Base-by-base conservation (phyloP, 2,329 filamentous ascomycete species). In the Epicoccum nigrum region DNA sequence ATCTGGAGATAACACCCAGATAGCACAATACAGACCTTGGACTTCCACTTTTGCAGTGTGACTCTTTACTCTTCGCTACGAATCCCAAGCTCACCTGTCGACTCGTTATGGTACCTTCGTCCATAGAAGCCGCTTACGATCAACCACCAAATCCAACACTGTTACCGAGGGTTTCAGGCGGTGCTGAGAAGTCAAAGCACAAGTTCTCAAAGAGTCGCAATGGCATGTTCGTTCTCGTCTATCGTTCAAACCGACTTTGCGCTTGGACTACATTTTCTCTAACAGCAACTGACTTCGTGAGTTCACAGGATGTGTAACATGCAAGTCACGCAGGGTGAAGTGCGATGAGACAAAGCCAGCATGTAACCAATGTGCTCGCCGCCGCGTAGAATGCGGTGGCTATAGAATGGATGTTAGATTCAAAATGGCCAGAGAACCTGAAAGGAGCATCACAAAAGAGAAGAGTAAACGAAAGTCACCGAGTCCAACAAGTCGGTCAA, bases 391-490 rank as follows among this genome's bases (percentile, higher is more conserved):
- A 4, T 89, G 86, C 65, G 86, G 86, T 52, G 86, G 86, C 15
- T 89, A 89, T 71, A 86, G 83, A 69, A 89, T 87, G 65, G 83
- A 87, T 67, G 87, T 88, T 70, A 87, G 88, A 76, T 89, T 85
- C 85, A 79, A 55, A 45, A 53, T 49, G 28, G 59, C 45, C 34
- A 44, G 41, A 41, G 53, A 45, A 16, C 55, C 53, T n/a, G 58
- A 47, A 28, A 50, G 19, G 32, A 54, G 51, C 17, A 56, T 44
- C 19, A 39, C 40, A 34, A 46, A 45, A 28, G 39, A 83, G 45
- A 79, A 41, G 15, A 54, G 33, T 9, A 45, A 40, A 31, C 27
- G 12, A 7, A 33, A 45, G n/a, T 44, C 50, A 9, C 46, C 45
- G 2, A 44, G 49, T 1, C 32, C 51, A 19, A 39, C 35, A 25